These are phyloP conservation scores for Lipomyces yamanashiensis DNA, from an alignment of 805 yeast genomes.

Conservation along the genomic window DNA sequence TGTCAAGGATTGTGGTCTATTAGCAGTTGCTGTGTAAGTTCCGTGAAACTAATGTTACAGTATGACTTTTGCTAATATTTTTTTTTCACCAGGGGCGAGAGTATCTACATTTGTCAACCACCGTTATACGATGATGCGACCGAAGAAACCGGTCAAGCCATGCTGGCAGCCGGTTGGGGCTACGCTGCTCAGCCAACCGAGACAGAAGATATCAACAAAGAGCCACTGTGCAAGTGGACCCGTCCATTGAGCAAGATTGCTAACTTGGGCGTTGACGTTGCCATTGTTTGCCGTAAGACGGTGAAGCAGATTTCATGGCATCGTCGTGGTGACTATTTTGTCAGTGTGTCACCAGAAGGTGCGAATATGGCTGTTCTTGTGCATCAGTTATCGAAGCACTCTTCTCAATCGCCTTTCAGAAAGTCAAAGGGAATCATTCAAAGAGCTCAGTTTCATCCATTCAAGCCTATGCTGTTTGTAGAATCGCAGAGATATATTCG, in stretches of 20 bases:
- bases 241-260: slow-evolving; percentile 68
- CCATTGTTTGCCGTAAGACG: slow-evolving; percentile 65
- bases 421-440: slow-evolving; percentile 91
- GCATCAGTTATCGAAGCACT: slow-evolving; percentile 92
- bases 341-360: slow-evolving; percentile 93
- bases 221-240: slow-evolving; percentile 59
- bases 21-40: slow-evolving; percentile 68
- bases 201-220: slow-evolving; percentile 43
- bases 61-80: slow-evolving; percentile 4
- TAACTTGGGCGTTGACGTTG: slow-evolving; percentile 69
- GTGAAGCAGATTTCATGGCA: slow-evolving; percentile 92
- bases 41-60: neutral
- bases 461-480: slow-evolving; percentile 89
- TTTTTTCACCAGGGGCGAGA: slow-evolving; percentile 57
- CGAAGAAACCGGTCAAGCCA: slow-evolving; percentile 78
- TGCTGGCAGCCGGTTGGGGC: slow-evolving; percentile 91
- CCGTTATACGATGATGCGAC: slow-evolving; percentile 87
- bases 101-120: slow-evolving; percentile 78
- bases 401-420: slow-evolving; percentile 93
- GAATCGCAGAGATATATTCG: slow-evolving; percentile 86
- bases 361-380: slow-evolving; percentile 87
- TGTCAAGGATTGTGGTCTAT: slow-evolving; percentile 67
- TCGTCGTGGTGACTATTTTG: slow-evolving; percentile 94
- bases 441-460: slow-evolving; percentile 97
- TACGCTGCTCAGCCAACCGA: slow-evolving; percentile 55